Conservation (phyloP, 2,329 filamentous ascomycete species). For the Fusarium sp. region DNA sequence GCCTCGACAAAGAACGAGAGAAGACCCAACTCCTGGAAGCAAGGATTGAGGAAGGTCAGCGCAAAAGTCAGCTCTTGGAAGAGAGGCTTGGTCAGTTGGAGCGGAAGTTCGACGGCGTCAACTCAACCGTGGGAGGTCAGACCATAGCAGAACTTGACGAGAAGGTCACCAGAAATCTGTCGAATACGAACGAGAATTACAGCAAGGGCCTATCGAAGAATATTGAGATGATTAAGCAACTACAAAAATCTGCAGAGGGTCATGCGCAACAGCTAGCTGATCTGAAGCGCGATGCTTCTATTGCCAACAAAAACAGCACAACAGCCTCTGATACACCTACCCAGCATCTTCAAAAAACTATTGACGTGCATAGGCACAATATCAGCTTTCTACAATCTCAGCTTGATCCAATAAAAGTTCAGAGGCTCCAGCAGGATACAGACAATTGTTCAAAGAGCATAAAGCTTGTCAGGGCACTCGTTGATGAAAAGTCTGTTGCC, state of each 20-base stretch:
- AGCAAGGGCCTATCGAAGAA: neutral
- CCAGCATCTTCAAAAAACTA: neutral
- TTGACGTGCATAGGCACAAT: constrained; percentile 12
- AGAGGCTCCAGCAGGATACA: neutral
- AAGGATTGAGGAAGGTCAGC: constrained; percentile 2
- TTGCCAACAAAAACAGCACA: neutral
- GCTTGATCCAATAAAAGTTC: constrained; percentile 2
- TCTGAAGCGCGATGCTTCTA: neutral
- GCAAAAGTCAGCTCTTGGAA: constrained; percentile 24
- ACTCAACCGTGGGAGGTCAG: neutral
- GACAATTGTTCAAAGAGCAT: neutral
- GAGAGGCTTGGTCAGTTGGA: constrained; percentile 40
- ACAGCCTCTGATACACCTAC: neutral
- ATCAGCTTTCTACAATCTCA: constrained; percentile 3
- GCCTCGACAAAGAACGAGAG: constrained; percentile 25
- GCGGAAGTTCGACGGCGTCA: constrained; percentile 37
- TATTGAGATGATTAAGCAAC: neutral
- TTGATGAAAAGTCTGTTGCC: neutral
- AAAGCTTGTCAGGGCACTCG: neutral
- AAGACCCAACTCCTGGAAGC: constrained; percentile 25
- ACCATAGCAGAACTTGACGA: constrained; percentile 3
- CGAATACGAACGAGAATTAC: neutral
- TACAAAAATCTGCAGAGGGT: neutral
- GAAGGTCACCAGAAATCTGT: neutral
- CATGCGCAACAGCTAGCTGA: constrained; percentile 2